phyloP scores from a whole-genome alignment of 2,329 filamentous ascomycete species.

The Monascus ruber region DNA sequence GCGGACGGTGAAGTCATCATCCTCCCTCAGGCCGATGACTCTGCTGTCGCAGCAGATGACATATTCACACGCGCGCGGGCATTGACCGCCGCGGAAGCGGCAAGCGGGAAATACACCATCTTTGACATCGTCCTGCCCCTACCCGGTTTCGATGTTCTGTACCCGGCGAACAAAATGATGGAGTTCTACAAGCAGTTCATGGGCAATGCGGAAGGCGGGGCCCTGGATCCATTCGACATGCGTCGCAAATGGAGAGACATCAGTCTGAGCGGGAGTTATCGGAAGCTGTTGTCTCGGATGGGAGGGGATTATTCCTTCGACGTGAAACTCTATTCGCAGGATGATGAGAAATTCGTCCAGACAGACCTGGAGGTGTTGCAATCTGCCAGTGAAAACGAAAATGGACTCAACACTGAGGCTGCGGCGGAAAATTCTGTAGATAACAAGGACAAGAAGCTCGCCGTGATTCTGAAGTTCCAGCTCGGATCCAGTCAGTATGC shows the following conservation, averaged over 20 bases:
- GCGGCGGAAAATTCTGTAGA: slow-evolving; percentile 4
- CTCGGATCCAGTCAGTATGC: slow-evolving; percentile 72
- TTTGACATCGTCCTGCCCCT: slow-evolving; percentile 83
- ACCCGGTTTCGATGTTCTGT: slow-evolving; percentile 83
- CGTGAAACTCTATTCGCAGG: slow-evolving; percentile 53
- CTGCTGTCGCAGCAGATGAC: slow-evolving; percentile 42
- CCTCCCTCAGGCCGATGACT: slow-evolving; percentile 47
- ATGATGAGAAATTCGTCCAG: slow-evolving; percentile 72
- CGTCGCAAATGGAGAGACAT: slow-evolving; percentile 74
- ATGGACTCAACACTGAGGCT: slow-evolving; percentile 6
- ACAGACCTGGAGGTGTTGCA: slow-evolving; percentile 69
- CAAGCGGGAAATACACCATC: slow-evolving; percentile 64
- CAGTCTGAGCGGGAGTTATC: slow-evolving; percentile 77
- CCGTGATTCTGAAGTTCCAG: slow-evolving; percentile 61
- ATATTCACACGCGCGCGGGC: slow-evolving; percentile 58
- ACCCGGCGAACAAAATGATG: slow-evolving; percentile 75
- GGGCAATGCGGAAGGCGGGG: slow-evolving; percentile 63
- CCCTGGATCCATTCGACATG: slow-evolving; percentile 77
- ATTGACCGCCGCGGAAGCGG: slow-evolving; percentile 65
- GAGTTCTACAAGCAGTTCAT: slow-evolving; percentile 80
- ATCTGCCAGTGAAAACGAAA: slow-evolving; percentile 14
- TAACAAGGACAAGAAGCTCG: slow-evolving; percentile 40
- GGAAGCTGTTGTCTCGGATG: slow-evolving; percentile 68
- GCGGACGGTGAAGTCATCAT: slow-evolving; percentile 57
- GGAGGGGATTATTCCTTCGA: slow-evolving; percentile 52